Percentiles rank a stretch among this genome's conserved stretches.
These are phyloP conservation scores for Setaria italica DNA, from an alignment of 202 grass and related monocot species.

Conservation along the genomic window DNA sequence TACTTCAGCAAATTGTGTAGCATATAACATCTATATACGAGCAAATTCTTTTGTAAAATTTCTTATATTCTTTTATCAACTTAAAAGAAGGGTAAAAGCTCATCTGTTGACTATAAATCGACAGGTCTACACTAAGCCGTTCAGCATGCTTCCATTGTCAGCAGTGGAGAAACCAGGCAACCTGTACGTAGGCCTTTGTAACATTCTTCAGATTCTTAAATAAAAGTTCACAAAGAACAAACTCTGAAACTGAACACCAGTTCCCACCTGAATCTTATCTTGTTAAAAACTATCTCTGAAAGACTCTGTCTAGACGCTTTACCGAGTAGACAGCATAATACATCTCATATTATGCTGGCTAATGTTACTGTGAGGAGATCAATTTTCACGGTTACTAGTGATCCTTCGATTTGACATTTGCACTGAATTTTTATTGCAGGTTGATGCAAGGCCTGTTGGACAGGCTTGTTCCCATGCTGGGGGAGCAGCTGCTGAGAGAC, in stretches of 20 bases:
- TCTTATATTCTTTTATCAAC: neutral
- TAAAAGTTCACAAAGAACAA: neutral
- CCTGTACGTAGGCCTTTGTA: conserved; percentile 54
- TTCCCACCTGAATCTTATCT: neutral
- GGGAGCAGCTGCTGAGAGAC: conserved; percentile 74
- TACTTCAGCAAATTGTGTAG: conserved; percentile 1
- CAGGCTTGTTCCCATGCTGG: conserved; percentile 81
- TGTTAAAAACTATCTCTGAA: neutral
- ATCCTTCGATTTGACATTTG: neutral
- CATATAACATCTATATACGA: neutral
- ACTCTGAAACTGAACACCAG: neutral
- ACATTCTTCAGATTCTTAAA: neutral
- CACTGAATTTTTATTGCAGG: conserved; percentile 42
- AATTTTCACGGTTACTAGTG: neutral
- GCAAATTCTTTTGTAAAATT: neutral
- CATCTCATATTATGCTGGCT: neutral
- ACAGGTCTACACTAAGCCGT: conserved; percentile 84
- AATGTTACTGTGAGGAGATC: neutral
- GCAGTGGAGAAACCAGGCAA: conserved; percentile 92
- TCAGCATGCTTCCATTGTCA: conserved; percentile 87
- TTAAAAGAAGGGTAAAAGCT: neutral
- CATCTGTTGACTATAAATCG: conserved; percentile 4
- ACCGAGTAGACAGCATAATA: neutral
- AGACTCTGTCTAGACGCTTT: neutral
- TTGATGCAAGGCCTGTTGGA: conserved; percentile 86